Evolutionary conservation across 2,329 filamentous ascomycete species (phyloP), one percentile per base, ranked within the genome.

Genomic region (Claviceps spartinae): DNA sequence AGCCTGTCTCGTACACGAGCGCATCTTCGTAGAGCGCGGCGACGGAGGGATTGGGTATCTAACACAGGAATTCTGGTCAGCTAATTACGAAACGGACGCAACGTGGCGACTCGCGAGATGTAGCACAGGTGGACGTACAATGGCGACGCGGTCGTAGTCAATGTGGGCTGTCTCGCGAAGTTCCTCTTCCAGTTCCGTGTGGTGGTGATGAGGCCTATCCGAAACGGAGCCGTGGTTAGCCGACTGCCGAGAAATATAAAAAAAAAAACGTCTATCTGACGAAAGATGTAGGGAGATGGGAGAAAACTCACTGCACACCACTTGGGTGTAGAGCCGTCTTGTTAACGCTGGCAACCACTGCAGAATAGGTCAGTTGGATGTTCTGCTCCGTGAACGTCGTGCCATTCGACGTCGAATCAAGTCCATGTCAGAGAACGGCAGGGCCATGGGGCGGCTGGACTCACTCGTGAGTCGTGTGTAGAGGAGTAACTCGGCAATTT

Each of bases 21-120:
- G 93, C 93, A 86, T 98, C 93, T 81, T 98, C 93, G 77, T 98
- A 98, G 58, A 98, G 83, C 54, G 90, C 86, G 58, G 93, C 85
- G 56, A 97, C 93, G 53, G 91, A 93, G 57, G 91, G 90, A 74
- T 98, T 97, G 73, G 88, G 87, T 55, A 84, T 79, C 79, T 82
- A 26, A 1, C 9, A 11, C 30, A 11, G 30, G 3, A 4, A 4
- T 34, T 4, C 30, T 34, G 30, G 8, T 34, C 30, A 34, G 30
- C 9, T 4, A 11, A 34, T 11, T 11, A 1, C 9, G 30, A 34
- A 4, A 11, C 11, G 30, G 9, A 9, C 30, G 9, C 30, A 4
- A 34, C 30, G 30, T 34, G 30, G 9, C 9, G 9, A 34, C 30
- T 34, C 30, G 30, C 9, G 9, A 34, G 3, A 3, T 34, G 30